phyloP scores from a whole-genome alignment of 305 asterid species.

The Rubia occidens region DNA sequence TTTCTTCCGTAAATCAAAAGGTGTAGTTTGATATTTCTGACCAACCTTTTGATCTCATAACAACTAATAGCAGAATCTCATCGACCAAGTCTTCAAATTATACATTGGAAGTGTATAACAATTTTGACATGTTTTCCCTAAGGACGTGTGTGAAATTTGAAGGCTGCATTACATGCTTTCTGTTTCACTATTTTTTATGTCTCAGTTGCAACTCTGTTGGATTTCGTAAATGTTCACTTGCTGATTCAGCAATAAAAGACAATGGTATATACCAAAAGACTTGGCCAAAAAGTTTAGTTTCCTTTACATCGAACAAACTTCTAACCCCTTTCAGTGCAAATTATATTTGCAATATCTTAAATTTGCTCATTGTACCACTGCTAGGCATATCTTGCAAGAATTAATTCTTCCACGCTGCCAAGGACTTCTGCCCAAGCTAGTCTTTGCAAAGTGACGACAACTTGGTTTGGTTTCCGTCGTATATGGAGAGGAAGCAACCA shows the following conservation, averaged over 20 bases:
- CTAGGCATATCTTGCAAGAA: slow-evolving; percentile 65
- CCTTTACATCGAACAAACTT: neutral
- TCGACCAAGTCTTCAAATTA: neutral
- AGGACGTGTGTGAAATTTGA: neutral
- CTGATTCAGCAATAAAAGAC: neutral
- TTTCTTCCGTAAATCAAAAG: neutral
- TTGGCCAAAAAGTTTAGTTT: neutral
- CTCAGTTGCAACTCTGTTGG: neutral
- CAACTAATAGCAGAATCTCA: neutral
- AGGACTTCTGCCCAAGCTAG: slow-evolving; percentile 63
- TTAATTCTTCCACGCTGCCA: slow-evolving; percentile 27
- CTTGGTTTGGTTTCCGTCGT: slow-evolving; percentile 88
- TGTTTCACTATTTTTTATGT: neutral
- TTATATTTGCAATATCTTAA: slow-evolving; percentile 17
- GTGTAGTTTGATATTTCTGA: neutral
- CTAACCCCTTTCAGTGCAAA: neutral
- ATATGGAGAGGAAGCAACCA: slow-evolving; percentile 66
- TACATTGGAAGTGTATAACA: neutral
- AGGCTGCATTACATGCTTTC: neutral
- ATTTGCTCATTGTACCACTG: slow-evolving; percentile 18
- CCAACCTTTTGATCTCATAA: neutral
- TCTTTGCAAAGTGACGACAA: slow-evolving; percentile 67
- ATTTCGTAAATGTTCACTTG: neutral
- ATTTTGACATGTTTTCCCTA: neutral
- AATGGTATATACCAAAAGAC: neutral